Percentiles rank a stretch among this genome's conserved stretches.
Conservation (phyloP, 2,329 filamentous ascomycete species). For the Colletotrichum abscissum region DNA sequence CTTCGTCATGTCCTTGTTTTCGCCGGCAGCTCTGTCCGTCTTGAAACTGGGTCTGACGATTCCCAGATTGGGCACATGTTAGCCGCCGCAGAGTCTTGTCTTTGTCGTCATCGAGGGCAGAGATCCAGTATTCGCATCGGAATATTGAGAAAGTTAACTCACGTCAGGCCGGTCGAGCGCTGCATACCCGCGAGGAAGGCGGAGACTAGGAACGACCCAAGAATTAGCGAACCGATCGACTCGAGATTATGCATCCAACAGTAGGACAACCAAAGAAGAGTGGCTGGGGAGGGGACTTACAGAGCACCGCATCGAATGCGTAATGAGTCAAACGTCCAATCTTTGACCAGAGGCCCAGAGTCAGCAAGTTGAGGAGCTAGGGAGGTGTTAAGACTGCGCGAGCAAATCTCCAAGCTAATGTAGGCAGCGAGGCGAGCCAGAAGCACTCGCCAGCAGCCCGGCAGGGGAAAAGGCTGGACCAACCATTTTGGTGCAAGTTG, state of each 20-base stretch:
- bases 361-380: constrained; percentile 75
- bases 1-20: constrained; percentile 83
- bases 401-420: constrained; percentile 13
- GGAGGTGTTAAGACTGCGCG: constrained; percentile 55
- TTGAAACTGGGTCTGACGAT: constrained; percentile 80
- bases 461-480: constrained; percentile 9
- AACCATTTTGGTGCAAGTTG: constrained; percentile 25
- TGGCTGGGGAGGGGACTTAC: constrained; percentile 64
- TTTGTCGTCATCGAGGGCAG: not conserved
- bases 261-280: not conserved
- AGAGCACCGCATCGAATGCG: constrained; percentile 93
- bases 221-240: constrained; percentile 10
- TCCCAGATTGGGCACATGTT: constrained; percentile 56
- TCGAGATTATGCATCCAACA: not conserved
- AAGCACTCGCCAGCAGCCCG: constrained; percentile 29
- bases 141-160: constrained; percentile 60
- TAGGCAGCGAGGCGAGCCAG: constrained; percentile 21
- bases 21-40: constrained; percentile 81
- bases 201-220: constrained; percentile 71
- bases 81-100: constrained; percentile 44
- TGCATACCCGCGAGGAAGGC: constrained; percentile 97
- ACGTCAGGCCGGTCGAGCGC: constrained; percentile 97
- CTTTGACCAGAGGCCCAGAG: constrained; percentile 79
- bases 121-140: not conserved
- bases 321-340: constrained; percentile 94